phyloP scores from a whole-genome alignment of 2,329 filamentous ascomycete species.

The Aspergillus sclerotialis region DNA sequence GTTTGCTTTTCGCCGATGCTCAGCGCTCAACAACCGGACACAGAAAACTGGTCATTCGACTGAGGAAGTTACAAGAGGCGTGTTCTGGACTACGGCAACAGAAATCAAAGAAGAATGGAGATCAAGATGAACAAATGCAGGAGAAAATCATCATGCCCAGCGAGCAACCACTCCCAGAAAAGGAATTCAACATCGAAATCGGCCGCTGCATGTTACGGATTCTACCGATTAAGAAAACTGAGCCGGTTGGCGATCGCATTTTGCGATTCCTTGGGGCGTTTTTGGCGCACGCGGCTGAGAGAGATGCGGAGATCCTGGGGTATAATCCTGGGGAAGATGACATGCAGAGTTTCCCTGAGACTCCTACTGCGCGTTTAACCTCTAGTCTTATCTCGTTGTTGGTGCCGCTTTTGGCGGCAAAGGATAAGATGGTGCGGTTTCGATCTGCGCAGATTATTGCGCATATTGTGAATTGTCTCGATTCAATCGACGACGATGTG shows the following conservation, averaged over 20 bases:
- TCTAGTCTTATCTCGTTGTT: constrained; percentile 66
- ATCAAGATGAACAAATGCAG: constrained; percentile 46
- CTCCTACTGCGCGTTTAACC: constrained; percentile 73
- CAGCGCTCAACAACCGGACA: constrained; percentile 87
- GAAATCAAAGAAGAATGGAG: constrained; percentile 24
- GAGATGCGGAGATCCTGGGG: constrained; percentile 59
- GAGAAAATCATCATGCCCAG: constrained; percentile 36
- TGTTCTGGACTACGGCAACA: constrained; percentile 56
- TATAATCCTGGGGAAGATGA: constrained; percentile 61
- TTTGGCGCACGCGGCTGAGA: constrained; percentile 60
- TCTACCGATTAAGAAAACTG: constrained; percentile 84
- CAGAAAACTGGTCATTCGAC: constrained; percentile 75
- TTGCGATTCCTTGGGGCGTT: constrained; percentile 86
- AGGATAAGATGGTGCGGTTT: constrained; percentile 90
- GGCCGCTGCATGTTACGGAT: constrained; percentile 73
- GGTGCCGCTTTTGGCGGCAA: constrained; percentile 69
- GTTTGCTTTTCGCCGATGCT: constrained; percentile 67
- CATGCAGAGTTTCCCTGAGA: constrained; percentile 67
- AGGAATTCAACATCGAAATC: constrained; percentile 82
- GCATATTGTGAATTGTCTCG: constrained; percentile 85
- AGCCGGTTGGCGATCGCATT: constrained; percentile 76
- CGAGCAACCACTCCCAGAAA: constrained; percentile 67
- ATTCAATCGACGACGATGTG: constrained; percentile 84
- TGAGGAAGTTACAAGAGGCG: constrained; percentile 84
- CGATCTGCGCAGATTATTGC: constrained; percentile 83